Evolutionary conservation across 495 filamentous ascomycete species (phyloP), one percentile per base, ranked within the genome.

Genomic region (Xylaria castorea): DNA sequence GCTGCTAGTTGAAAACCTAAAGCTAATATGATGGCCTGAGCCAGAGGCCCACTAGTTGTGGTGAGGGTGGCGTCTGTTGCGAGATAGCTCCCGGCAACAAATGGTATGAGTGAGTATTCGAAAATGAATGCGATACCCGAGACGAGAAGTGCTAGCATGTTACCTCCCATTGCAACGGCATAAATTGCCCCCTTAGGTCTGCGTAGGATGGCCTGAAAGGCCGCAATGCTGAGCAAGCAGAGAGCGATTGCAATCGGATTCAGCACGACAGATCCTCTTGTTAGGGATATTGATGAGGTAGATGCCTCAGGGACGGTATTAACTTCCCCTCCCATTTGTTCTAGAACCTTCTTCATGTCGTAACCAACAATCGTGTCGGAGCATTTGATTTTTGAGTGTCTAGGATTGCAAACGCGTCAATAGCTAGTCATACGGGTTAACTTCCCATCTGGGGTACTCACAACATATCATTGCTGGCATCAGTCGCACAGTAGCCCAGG

Each of bases 401-500:
- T 34, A 20, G 16, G 16, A n/a, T 14, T 11, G 5, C 71, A 42
- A n/a, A 20, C 0, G 27, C 3, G 51, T 71, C 25, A 71, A 62
- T 42, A 25, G 42, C 20, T 5, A 32, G 16, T 36, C 27, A 40
- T 27, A 1, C 12, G 4, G 14, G 4, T 9, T 2, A 34, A 44
- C 11, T 40, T 9, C 32, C 14, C 30, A 34, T 40, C 16, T 16
- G 20, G 12, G 22, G 44, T 67, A 73, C 71, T 68, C 7, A 68
- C 71, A 40, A n/a, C 44, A 11, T 22, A 18, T 18, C 65, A 30
- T 68, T 42, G 65, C 38, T 36, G 34, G 18, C 22, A 25, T 50
- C n/a, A 6, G 57, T 58, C 6, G 36, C 46, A n/a, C 71, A 73
- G 46, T 73, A 68, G 30, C 71, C 71, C 11, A 66, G 12, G 46